Percentiles rank a stretch among this genome's conserved stretches.
phyloP scores from a whole-genome alignment of 306 rosid genomes.

The Erythrophleum fordii region DNA sequence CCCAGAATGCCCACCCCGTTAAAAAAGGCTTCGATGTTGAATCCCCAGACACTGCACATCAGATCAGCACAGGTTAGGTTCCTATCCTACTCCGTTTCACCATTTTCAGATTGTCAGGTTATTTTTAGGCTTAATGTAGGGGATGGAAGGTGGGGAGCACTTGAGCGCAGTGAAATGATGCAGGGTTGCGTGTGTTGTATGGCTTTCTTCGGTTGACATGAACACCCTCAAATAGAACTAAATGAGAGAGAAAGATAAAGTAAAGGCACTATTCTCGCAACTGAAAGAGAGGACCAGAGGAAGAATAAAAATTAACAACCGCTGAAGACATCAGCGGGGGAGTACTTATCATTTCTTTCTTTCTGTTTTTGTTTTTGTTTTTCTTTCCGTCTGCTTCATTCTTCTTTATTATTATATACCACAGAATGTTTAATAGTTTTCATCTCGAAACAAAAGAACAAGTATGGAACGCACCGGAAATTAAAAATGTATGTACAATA shows the following conservation, averaged over 20 bases:
- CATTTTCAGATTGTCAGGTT: background rate
- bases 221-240: no score
- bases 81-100: background rate
- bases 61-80: conserved; percentile 85
- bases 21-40: background rate
- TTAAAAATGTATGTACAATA: background rate
- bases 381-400: background rate
- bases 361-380: no score
- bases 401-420: no score
- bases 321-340: background rate
- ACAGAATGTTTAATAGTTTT: no score
- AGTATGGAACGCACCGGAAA: background rate
- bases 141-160: background rate
- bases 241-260: background rate
- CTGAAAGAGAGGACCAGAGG: background rate
- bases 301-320: background rate
- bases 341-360: no score
- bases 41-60: conserved; percentile 70
- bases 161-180: background rate
- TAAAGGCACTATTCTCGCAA: background rate
- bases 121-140: background rate
- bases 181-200: no score
- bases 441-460: no score
- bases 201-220: background rate
- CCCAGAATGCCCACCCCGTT: background rate